These are phyloP conservation scores for Apophysomyces variabilis DNA, from an alignment of 371 early-diverging fungal species.

Conservation along the genomic window DNA sequence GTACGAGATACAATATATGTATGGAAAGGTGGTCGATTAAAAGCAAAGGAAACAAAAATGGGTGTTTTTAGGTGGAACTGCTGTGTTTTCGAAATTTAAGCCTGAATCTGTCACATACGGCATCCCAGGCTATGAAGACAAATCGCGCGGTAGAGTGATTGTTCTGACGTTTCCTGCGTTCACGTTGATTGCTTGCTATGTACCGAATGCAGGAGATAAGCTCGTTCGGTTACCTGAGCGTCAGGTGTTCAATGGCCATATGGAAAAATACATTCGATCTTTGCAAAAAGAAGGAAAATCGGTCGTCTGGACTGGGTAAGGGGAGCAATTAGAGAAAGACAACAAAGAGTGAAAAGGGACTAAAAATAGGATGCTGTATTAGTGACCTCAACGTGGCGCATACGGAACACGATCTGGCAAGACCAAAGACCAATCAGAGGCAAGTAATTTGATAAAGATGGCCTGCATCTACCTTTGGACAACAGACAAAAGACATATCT, in stretches of 20 bases:
- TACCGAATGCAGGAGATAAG: slow-evolving; percentile 83
- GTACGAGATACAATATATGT: slow-evolving; percentile 24
- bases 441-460: slow-evolving; percentile 17
- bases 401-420: slow-evolving; percentile 77
- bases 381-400: slow-evolving; percentile 92
- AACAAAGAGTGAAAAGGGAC: neutral
- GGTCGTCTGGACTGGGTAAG: slow-evolving; percentile 83
- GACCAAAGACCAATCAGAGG: slow-evolving; percentile 77
- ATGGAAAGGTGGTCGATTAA: neutral
- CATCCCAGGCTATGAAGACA: slow-evolving; percentile 54
- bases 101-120: slow-evolving; percentile 73
- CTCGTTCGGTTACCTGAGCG: slow-evolving; percentile 70
- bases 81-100: slow-evolving; percentile 78
- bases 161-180: slow-evolving; percentile 70
- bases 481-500: too few relatives aligned
- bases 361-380: neutral
- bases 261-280: slow-evolving; percentile 70
- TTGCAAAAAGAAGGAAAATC: slow-evolving; percentile 74
- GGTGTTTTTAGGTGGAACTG: slow-evolving; percentile 65
- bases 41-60: neutral
- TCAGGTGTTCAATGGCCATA: slow-evolving; percentile 67
- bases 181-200: slow-evolving; percentile 77
- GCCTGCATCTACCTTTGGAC: too few relatives aligned
- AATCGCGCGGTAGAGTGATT: slow-evolving; percentile 78
- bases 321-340: neutral